Base-by-base conservation (phyloP, 345 rosid species). In the Orychophragmus violaceus region DNA sequence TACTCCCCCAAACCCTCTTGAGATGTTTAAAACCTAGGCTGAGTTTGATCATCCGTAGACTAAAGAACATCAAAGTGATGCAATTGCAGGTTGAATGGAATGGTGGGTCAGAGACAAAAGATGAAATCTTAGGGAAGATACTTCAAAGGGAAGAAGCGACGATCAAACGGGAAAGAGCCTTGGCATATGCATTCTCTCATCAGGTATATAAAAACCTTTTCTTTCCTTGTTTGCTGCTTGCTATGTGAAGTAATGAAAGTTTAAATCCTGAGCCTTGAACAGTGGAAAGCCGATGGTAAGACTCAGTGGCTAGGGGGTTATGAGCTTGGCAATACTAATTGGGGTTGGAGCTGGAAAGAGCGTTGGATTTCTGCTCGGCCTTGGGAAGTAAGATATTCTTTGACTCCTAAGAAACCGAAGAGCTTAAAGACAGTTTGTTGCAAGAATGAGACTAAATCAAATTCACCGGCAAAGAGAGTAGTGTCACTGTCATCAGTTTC, bases 291-390 rank as follows among this genome's bases (percentile, higher is more conserved):
- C 4, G 82, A 81, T 79, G 83, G 87, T 1, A 78, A 76, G 55
- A 76, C 74, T 62, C 82, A 66, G 18, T 84, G 87, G 56, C 63
- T 75, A 12, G 76, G 80, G 22, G 60, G 77, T 53, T 81, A 79
- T 65, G 96, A 82, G 54, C 71, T 88, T 6, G 83, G 92, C 14
- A 94, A 87, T 79, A 82, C 84, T 0, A 86, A 84, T 33, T 94
- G 97, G 96, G 95, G 92, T 55, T 94, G 99, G 99, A 90, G 99
- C 78, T 94, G 99, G 96, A 86, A 69, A 81, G 97, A 94, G 45
- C 85, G 91, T 24, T 94, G 99, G 99, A 80, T 94, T 41, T 82
- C 96, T 71, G 91, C 80, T 75, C 81, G 95, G 10, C 99, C 99
- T 21, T 94, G 99, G 99, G 97, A 94, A 74, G 82, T 81, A 57